Evolutionary conservation across 441 rosid species (phyloP), one percentile per base, ranked within the genome.

Genomic region (Brassica balearica): DNA sequence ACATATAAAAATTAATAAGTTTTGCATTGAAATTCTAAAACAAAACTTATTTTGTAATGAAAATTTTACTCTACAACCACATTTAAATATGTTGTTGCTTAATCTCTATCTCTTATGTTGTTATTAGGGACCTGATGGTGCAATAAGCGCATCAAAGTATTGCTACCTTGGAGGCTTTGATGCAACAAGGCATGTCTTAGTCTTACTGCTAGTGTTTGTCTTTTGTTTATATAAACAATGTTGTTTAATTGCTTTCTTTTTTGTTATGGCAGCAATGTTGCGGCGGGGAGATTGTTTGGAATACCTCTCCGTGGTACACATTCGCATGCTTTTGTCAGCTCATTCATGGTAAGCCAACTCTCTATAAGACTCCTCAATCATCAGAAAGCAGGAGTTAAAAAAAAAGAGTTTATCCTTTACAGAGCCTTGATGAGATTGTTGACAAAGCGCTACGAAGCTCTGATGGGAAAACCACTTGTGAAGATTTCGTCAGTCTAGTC

Each of bases 121-220:
- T 5, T 59, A 23, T 11, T 12, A 96, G 99, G 99, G 99, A 78
- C 99, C 99, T 11, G 99, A 96, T 84, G 99, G 98, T 8, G 98
- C 94, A 27, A 85, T 96, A 77, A 82, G 95, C 1, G 98, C 99
- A 51, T 96, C 99, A n/a, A 94, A 89, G 66, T 96, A 96, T 77
- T 89, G 98, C 80, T 96, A 96, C 79, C 80, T 96, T 62, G 99
- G 99, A 83, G 99, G 99, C 65, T 94, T 96, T 89, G 99, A 96
- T 77, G 96, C 95, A n/a, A 94, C 99, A 66, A 96, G 99, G 99
- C 86, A 87, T 73, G 74, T 72, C 72, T 53, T 66, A n/a, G 72
- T 71, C 71, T 41, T 70, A n/a, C 20, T 17, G 1, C 19, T 9
- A 14, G 46, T 70, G 71, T 9, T 32, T 17, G 8, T 77, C 68